Evolutionary conservation across 2,329 filamentous ascomycete genomes (phyloP).

Genomic region (Neurospora crassa): DNA sequence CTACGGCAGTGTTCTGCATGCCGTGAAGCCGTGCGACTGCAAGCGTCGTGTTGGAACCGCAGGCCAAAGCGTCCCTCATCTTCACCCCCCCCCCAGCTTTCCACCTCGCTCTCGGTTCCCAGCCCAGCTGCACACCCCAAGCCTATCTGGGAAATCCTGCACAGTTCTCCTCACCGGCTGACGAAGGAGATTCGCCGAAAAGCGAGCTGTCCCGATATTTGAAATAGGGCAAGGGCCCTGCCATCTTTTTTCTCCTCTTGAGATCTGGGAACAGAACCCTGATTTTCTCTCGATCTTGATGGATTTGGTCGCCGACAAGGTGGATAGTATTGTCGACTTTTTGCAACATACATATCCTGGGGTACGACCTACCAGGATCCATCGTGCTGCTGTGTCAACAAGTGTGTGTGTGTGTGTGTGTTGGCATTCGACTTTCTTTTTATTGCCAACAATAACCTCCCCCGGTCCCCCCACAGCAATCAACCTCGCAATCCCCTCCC

Average conservation of each 20-base stretch:
- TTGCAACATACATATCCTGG: background rate
- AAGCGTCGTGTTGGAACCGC: too few species aligned
- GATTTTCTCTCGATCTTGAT: background rate
- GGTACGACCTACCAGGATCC: background rate
- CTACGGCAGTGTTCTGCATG: too few species aligned
- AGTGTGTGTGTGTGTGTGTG: background rate
- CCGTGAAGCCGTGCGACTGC: too few species aligned
- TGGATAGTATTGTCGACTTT: background rate
- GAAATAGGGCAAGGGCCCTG: slow-evolving; percentile 2
- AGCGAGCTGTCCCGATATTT: background rate
- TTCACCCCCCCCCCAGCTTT: background rate
- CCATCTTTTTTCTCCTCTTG: background rate
- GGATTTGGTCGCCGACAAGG: background rate
- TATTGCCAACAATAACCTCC: background rate
- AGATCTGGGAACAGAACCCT: background rate
- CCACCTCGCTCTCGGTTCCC: background rate
- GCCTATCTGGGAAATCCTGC: background rate
- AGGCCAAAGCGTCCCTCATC: background rate
- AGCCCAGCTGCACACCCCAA: background rate
- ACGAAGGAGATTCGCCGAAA: background rate
- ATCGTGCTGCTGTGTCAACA: background rate
- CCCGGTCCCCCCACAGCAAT: background rate
- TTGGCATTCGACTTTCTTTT: background rate
- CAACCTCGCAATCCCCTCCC: background rate
- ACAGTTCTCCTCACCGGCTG: background rate